phyloP scores from a whole-genome alignment of 768 basidiomycete genomes.

The Russula abietina region DNA sequence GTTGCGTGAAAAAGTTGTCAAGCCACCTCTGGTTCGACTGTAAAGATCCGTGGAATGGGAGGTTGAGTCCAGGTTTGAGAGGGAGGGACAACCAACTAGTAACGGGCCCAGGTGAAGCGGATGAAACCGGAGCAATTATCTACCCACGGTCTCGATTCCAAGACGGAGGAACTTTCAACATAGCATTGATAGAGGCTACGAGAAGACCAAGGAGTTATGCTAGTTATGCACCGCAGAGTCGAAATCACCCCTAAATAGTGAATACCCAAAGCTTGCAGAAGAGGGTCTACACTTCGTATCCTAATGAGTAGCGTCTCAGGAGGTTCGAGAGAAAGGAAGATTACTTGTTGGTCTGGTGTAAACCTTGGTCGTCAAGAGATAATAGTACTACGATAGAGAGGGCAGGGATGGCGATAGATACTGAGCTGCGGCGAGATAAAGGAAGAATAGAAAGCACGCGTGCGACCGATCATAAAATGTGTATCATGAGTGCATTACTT shows the following conservation, averaged over 20 bases:
- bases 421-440: slow-evolving; percentile 2
- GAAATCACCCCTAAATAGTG: background rate
- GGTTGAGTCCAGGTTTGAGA: no score
- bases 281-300: background rate
- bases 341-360: background rate
- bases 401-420: slow-evolving; percentile 10
- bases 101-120: no score
- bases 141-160: no score
- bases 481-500: slow-evolving; percentile 29
- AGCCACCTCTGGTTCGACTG: no score
- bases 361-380: slow-evolving; percentile 5
- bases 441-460: background rate
- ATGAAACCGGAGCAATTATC: no score
- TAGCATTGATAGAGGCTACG: background rate
- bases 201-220: background rate
- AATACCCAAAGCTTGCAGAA: background rate
- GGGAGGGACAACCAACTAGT: no score
- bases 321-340: background rate
- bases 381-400: slow-evolving; percentile 9
- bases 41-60: no score
- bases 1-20: no score
- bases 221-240: background rate
- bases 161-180: background rate
- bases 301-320: background rate
- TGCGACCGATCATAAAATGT: background rate